Base-by-base conservation (phyloP, 108 stramenopile genomes). In the Fragilariopsis cylindrus region DNA sequence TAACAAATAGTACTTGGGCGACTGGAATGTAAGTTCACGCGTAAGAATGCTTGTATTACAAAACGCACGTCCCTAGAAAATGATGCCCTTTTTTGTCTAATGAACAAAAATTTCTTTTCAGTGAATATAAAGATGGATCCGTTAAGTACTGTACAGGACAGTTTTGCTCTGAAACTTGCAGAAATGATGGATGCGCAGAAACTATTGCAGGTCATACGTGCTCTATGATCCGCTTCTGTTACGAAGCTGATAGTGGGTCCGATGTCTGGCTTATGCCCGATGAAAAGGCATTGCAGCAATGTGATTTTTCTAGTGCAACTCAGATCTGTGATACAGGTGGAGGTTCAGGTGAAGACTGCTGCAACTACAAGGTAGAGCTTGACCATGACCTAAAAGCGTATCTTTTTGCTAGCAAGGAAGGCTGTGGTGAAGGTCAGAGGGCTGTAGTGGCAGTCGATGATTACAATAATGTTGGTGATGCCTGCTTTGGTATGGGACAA, bases 141-240 rank as follows among this genome's bases (percentile, higher is more conserved):
- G 30, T 30, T 30, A 30, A 30, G 30, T 30, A 30, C 30, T 30
- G 30, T 30, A 30, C 30, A 30, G 30, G 30, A 30, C 30, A 30
- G 30, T 30, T 30, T 30, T 30, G 30, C 53, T 13, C 13, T 13
- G 53, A 13, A 18, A 18, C 16, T 63, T 12, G 21, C 19, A n/a
- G 12, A 12, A 12, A 15, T 63, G 16, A 15, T 19, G 60, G 60
- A 12, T 63, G 60, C 19, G 16, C 60, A 18, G 16, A 63, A 19
- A 19, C 19, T 19, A 19, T 63, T 15, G 21, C 15, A 18, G 12
- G 16, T 21, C 60, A 63, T 21, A 63, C 60, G 15, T 63, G 60
- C 60, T 63, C 60, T 19, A 63, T 63, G 15, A 12, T 63, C 16
- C 15, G 21, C 15, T 63, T 63, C 60, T 63, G 60, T 19, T 19